phyloP scores from a whole-genome alignment of 148 eudicot genomes.

The Suaeda aralocaspica region DNA sequence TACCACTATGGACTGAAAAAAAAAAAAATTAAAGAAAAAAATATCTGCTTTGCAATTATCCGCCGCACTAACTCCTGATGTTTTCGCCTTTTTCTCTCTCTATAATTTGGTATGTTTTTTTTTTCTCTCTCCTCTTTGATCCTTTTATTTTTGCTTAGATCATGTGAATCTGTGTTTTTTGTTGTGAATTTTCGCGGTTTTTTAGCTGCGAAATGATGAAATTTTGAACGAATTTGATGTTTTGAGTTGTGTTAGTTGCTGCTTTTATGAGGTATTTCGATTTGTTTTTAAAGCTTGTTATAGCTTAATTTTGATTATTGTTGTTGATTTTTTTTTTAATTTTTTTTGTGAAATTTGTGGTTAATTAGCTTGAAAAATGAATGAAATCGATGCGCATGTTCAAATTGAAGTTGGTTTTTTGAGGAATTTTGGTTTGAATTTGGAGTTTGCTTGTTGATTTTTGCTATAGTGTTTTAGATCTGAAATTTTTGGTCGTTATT shows the following conservation, averaged over 20 bases:
- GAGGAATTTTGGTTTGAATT: slow-evolving; percentile 7
- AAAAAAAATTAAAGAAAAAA: too few relatives aligned
- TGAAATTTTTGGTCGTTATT: background rate
- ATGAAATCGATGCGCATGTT: slow-evolving; percentile 1
- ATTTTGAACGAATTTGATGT: background rate
- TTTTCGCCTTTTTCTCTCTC: slow-evolving; percentile 6
- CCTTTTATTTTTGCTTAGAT: slow-evolving; percentile 4
- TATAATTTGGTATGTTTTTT: slow-evolving; percentile 27
- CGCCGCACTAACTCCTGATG: slow-evolving; percentile 24
- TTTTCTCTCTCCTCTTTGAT: background rate
- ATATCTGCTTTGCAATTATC: background rate
- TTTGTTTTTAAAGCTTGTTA: background rate
- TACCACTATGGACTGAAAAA: slow-evolving; percentile 21
- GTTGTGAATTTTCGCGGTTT: background rate
- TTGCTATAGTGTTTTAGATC: slow-evolving; percentile 25
- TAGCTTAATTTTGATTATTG: background rate
- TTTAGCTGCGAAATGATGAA: background rate
- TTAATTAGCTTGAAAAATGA: slow-evolving; percentile 1
- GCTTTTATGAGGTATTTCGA: background rate
- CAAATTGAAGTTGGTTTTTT: background rate
- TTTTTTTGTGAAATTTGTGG: background rate
- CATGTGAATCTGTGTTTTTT: background rate
- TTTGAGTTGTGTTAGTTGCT: background rate
- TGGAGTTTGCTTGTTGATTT: slow-evolving; percentile 1
- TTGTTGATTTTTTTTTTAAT: background rate